phyloP scores from a whole-genome alignment of 2,329 filamentous ascomycete genomes.

The Didymella lethalis region DNA sequence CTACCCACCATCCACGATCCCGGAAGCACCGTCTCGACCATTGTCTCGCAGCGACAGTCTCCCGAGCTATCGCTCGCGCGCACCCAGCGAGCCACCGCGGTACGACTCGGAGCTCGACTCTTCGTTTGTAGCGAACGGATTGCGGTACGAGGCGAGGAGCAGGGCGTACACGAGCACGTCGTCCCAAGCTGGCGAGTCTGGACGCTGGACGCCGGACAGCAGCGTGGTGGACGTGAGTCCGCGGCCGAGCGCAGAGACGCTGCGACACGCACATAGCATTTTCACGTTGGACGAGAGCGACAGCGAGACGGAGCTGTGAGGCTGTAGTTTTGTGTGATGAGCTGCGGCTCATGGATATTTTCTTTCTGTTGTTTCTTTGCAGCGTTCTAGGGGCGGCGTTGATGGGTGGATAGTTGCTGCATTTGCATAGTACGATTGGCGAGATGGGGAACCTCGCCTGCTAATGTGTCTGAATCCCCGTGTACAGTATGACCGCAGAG shows the following conservation, averaged over 20 bases:
- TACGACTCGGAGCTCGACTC: constrained; percentile 53
- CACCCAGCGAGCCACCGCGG: constrained; percentile 49
- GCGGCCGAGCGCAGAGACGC: constrained; percentile 49
- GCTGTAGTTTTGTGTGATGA: too few species aligned
- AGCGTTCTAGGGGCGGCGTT: too few species aligned
- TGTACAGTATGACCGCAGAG: constrained; percentile 7
- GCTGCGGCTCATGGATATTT: too few species aligned
- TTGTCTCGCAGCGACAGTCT: constrained; percentile 51
- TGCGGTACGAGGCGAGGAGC: constrained; percentile 45
- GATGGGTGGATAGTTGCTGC: background rate
- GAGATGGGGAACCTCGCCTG: constrained; percentile 14
- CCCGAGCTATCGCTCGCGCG: constrained; percentile 56
- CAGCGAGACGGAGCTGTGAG: constrained; percentile 14
- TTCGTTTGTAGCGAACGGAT: constrained; percentile 52
- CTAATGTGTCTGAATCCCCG: constrained; percentile 20
- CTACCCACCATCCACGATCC: constrained; percentile 42
- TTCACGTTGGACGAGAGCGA: constrained; percentile 35
- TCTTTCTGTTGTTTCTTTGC: background rate
- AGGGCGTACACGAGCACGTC: background rate
- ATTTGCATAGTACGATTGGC: background rate
- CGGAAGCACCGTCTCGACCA: constrained; percentile 45
- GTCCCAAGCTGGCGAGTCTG: constrained; percentile 22
- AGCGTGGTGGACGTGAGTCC: constrained; percentile 52
- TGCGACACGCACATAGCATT: constrained; percentile 39
- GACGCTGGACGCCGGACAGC: constrained; percentile 49